Percentiles rank a stretch among this genome's conserved stretches.
phyloP scores from a whole-genome alignment of 148 eudicot genomes.

The Pouteria glomerata region DNA sequence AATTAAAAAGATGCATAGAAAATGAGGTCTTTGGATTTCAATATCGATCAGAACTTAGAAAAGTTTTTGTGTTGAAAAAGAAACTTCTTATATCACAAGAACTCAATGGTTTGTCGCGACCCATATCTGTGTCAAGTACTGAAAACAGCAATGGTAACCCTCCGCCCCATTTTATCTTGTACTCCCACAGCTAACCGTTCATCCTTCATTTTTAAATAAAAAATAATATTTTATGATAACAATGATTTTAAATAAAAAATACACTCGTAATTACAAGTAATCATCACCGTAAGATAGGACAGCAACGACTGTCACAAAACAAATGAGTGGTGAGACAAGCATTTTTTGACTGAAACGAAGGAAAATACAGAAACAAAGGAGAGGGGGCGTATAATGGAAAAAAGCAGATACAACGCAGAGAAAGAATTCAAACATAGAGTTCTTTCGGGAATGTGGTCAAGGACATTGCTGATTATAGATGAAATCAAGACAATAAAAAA shows the following conservation, averaged over 20 bases:
- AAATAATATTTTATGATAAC: too few relatives aligned
- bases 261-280: too few relatives aligned
- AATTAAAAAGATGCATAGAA: neutral
- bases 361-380: neutral
- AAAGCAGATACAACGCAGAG: neutral
- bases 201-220: too few relatives aligned
- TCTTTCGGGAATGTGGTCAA: neutral
- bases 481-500: neutral
- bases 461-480: slow-evolving; percentile 2
- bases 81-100: neutral
- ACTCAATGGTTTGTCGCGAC: neutral
- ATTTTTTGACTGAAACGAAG: neutral
- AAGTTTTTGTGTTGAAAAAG: neutral
- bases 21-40: neutral
- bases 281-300: too few relatives aligned
- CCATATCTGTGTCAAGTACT: slow-evolving; percentile 5
- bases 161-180: too few relatives aligned
- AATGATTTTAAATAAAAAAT: too few relatives aligned
- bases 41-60: neutral
- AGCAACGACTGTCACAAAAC: too few relatives aligned
- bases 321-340: too few relatives aligned
- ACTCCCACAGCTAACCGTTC: too few relatives aligned
- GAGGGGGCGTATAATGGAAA: too few relatives aligned
- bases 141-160: too few relatives aligned
- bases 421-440: neutral